A percentile compares a stretch with the other conserved stretches of the same genome.
Conservation (phyloP, 1,139 yeast species). For the Lodderomyces pseudojiufengensis region DNA sequence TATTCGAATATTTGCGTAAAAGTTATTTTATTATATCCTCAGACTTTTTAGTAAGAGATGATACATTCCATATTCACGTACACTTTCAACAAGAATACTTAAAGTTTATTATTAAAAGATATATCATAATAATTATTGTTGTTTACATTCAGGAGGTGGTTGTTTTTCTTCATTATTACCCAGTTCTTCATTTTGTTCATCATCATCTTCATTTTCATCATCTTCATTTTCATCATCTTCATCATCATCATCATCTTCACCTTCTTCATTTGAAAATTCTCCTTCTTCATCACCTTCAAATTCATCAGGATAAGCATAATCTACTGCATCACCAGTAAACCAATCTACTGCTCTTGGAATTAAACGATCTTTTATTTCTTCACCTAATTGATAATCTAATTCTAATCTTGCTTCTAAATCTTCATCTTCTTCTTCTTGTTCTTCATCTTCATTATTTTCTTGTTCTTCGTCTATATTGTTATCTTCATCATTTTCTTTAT, state of each 20-base stretch:
- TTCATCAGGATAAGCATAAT: conserved; percentile 46
- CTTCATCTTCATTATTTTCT: conserved; percentile 32
- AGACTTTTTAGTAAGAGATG: too few species aligned
- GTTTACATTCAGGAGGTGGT: conserved; percentile 84
- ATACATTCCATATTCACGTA: too few species aligned
- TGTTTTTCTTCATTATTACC: conserved; percentile 52
- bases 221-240: conserved; percentile 39
- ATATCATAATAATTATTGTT: too few species aligned
- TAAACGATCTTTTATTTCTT: conserved; percentile 90
- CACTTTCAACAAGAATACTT: too few species aligned
- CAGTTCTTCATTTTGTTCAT: conserved; percentile 24
- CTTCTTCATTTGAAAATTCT: conserved; percentile 37
- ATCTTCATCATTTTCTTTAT: conserved; percentile 29
- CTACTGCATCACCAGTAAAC: conserved; percentile 97
- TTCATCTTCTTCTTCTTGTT: conserved; percentile 63
- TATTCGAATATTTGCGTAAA: too few species aligned
- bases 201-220: conserved; percentile 14
- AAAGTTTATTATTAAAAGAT: too few species aligned
- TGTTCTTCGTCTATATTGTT: conserved; percentile 40
- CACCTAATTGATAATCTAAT: conserved; percentile 93
- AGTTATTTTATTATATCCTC: too few species aligned
- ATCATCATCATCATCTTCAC: conserved; percentile 50
- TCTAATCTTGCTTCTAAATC: conserved; percentile 85
- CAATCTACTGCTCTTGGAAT: conserved; percentile 96
- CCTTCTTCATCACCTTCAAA: conserved; percentile 47